A percentile compares a stretch with the other conserved stretches of the same genome.
Conservation (phyloP, 2,329 filamentous ascomycete genomes). For the Fusarium brachygibbosum region DNA sequence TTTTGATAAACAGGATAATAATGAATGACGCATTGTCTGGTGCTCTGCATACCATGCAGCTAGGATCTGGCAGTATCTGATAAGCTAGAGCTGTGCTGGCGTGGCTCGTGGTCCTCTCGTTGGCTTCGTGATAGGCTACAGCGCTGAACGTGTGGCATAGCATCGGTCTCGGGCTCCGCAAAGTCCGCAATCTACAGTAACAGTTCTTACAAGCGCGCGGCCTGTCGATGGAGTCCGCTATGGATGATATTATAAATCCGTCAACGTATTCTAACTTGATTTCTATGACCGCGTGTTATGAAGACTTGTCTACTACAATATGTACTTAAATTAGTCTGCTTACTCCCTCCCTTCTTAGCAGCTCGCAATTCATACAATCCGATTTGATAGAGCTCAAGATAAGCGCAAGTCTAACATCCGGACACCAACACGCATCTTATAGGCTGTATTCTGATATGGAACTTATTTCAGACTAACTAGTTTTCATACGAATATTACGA, state of each 20-base stretch:
- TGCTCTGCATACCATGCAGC: slow-evolving; percentile 27
- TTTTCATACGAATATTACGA: neutral
- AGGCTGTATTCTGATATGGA: neutral
- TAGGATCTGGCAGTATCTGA: slow-evolving; percentile 41
- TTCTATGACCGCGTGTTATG: slow-evolving; percentile 9
- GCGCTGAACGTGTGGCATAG: slow-evolving; percentile 9
- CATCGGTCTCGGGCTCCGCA: slow-evolving; percentile 35
- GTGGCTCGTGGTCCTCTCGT: slow-evolving; percentile 16
- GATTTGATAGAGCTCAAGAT: neutral
- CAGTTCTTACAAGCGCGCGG: slow-evolving; percentile 19
- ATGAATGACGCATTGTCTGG: slow-evolving; percentile 39
- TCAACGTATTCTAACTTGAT: neutral
- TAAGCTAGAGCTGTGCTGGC: slow-evolving; percentile 39
- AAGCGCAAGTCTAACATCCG: neutral
- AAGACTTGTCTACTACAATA: slow-evolving; percentile 5
- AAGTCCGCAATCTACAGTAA: slow-evolving; percentile 27
- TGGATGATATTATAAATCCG: slow-evolving; percentile 14
- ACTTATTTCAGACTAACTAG: neutral
- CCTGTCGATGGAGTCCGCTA: neutral
- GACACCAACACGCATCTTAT: neutral
- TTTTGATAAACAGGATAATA: slow-evolving; percentile 18
- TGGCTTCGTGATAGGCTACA: slow-evolving; percentile 23
- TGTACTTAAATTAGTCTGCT: slow-evolving; percentile 11
- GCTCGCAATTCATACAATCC: neutral
- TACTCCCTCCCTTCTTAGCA: neutral